Evolutionary conservation across 306 rosid species (phyloP).

Genomic region (Castanopsis chinensis): DNA sequence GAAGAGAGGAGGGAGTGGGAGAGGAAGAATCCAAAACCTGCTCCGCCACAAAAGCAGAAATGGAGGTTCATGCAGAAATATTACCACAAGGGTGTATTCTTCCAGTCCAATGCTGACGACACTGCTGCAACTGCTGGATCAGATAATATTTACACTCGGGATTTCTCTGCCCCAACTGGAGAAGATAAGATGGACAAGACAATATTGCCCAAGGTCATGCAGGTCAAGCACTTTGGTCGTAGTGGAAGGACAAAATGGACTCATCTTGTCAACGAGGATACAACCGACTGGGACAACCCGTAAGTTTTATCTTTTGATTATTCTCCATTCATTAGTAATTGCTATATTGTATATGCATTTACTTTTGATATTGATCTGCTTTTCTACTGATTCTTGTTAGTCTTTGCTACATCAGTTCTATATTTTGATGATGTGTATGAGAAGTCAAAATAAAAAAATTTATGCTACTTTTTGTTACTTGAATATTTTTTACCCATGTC

Average conservation of each 20-base stretch:
- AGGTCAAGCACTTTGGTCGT: conserved; percentile 97
- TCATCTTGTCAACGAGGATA: conserved; percentile 95
- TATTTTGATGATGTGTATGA: background rate
- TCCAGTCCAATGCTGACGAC: conserved; percentile 65
- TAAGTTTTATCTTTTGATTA: conserved; percentile 40
- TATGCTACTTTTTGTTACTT: too few relatives aligned
- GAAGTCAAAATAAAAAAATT: background rate
- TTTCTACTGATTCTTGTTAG: background rate
- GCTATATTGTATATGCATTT: background rate
- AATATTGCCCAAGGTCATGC: conserved; percentile 93
- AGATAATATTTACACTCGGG: conserved; percentile 63
- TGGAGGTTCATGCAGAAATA: conserved; percentile 99
- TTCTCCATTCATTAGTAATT: background rate
- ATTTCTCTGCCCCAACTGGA: conserved; percentile 94
- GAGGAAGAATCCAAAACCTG: conserved; percentile 82
- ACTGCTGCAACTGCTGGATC: conserved; percentile 48
- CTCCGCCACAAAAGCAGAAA: conserved; percentile 59
- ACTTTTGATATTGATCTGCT: background rate
- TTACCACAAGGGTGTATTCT: conserved; percentile 95
- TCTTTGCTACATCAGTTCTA: background rate
- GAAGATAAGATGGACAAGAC: conserved; percentile 99
- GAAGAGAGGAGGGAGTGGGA: conserved; percentile 99
- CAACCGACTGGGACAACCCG: conserved; percentile 98
- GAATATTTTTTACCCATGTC: background rate
- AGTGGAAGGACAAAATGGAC: conserved; percentile 99